Base-by-base conservation (phyloP, 192 early-diverging fungal genomes). In the Chytriomyces confervae region DNA sequence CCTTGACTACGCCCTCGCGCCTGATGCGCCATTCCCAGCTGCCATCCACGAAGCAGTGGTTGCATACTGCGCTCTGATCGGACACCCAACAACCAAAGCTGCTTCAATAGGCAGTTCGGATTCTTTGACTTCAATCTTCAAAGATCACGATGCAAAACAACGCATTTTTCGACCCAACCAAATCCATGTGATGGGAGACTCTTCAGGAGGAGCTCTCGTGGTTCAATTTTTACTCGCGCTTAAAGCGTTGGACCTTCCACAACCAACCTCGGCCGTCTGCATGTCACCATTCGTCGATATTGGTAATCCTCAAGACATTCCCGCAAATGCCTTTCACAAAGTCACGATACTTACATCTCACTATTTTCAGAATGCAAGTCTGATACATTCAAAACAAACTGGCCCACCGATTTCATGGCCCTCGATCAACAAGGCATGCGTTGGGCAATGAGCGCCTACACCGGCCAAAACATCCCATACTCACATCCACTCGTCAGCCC, bases 221-320 rank as follows among this genome's bases (percentile, higher is more conserved):
- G 36, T 78, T 27, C 82, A 83, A 63, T 44, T 74, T 8, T 77
- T 90, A 69, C 63, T 90, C 2, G 83, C 80, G 2, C 78, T 92
- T 8, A 80, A 88, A 51, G 86, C 86, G 70, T 76, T 84, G 5
- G 47, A 69, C 13, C 66, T 92, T 27, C 87, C 86, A 7, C 69
- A 85, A 47, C 87, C 90, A 7, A 84, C 79, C 5, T 91, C 87
- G 3, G 78, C 84, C 0, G 84, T 92, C 51, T 75, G 83, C 10
- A 62, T 89, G 36, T 91, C 90, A 45, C 91, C 91, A 18, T 92
- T 80, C 50, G 63, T 80, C 29, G 79, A 83, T 50, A 18, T 45
- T 70, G 44, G 13, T 66, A 61, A 61, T 18, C 23, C 18, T 61
- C 20, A 16, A n/a, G 0, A 27, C 16, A n/a, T 18, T 18, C 20